Conservation (phyloP, 306 rosid genomes). For the Hylodesmum podocarpum region DNA sequence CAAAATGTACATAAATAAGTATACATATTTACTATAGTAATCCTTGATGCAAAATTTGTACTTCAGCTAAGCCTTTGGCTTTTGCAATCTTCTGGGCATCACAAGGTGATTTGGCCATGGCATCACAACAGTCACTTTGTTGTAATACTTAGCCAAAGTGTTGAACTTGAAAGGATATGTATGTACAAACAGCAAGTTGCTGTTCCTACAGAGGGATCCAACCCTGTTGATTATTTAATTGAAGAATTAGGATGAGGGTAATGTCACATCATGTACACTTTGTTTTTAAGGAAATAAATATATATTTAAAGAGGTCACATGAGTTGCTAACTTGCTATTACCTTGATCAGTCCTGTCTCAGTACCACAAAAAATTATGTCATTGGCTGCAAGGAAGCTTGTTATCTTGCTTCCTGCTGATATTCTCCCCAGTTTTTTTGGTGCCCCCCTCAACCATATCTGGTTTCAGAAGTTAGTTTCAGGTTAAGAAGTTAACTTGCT, state of each 20-base stretch:
- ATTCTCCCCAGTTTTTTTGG: slow-evolving; percentile 70
- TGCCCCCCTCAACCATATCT: slow-evolving; percentile 78
- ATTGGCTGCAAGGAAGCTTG: slow-evolving; percentile 66
- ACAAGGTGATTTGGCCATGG: slow-evolving; percentile 3
- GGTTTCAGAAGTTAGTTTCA: slow-evolving; percentile 26
- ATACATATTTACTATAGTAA: slow-evolving; percentile 16
- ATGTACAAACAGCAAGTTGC: slow-evolving; percentile 19
- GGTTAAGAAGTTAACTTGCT: slow-evolving; percentile 18
- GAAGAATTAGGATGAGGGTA: slow-evolving; percentile 10
- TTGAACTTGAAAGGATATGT: slow-evolving; percentile 18
- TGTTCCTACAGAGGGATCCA: slow-evolving; percentile 75
- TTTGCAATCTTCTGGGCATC: slow-evolving; percentile 9
- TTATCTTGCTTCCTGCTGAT: slow-evolving; percentile 81
- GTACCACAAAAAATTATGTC: slow-evolving; percentile 80
- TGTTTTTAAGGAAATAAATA: background rate
- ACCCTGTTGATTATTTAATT: slow-evolving; percentile 50
- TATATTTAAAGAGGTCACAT: background rate
- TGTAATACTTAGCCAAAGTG: slow-evolving; percentile 12
- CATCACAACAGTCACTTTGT: slow-evolving; percentile 13
- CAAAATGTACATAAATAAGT: background rate
- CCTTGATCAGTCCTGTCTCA: slow-evolving; percentile 70
- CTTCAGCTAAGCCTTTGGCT: slow-evolving; percentile 22
- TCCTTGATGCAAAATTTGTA: slow-evolving; percentile 13
- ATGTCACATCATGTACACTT: background rate
- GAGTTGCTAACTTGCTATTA: slow-evolving; percentile 26